phyloP scores from a whole-genome alignment of 495 filamentous ascomycete species.

The Podospora didyma region DNA sequence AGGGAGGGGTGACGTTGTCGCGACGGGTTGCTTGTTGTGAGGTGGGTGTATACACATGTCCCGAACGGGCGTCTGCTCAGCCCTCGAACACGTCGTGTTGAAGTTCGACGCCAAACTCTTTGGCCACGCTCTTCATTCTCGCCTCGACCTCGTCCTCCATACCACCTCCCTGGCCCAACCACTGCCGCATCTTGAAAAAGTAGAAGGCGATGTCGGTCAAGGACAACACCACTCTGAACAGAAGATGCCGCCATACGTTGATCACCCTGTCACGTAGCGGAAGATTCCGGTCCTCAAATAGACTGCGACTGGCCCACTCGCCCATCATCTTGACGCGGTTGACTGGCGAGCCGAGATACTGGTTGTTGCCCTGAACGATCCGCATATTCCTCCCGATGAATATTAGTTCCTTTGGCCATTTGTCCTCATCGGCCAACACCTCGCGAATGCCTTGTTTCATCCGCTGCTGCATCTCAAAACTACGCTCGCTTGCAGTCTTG shows the following conservation, averaged over 20 bases:
- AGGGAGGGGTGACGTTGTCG: too few species aligned
- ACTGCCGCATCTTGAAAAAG: slow-evolving; percentile 70
- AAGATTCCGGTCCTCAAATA: slow-evolving; percentile 58
- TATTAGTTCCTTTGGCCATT: slow-evolving; percentile 89
- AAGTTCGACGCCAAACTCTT: slow-evolving; percentile 86
- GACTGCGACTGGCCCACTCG: slow-evolving; percentile 75
- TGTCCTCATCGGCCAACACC: slow-evolving; percentile 81
- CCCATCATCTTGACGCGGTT: slow-evolving; percentile 95
- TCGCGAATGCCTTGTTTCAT: slow-evolving; percentile 82
- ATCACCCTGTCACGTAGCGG: slow-evolving; percentile 41
- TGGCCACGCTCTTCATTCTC: slow-evolving; percentile 80
- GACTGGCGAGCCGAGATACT: slow-evolving; percentile 84
- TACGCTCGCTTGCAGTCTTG: slow-evolving; percentile 59
- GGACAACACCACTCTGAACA: slow-evolving; percentile 77
- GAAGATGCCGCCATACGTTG: slow-evolving; percentile 61
- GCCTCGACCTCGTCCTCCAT: slow-evolving; percentile 95
- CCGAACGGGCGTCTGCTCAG: too few species aligned
- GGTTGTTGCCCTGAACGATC: slow-evolving; percentile 69
- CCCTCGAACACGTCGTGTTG: slow-evolving; percentile 85
- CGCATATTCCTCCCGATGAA: slow-evolving; percentile 95
- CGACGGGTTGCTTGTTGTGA: too few species aligned
- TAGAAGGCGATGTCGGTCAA: slow-evolving; percentile 80
- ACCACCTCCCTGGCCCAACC: slow-evolving; percentile 66
- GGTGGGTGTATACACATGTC: too few species aligned
- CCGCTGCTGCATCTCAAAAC: slow-evolving; percentile 80